phyloP scores from a whole-genome alignment of 371 early-diverging fungal genomes.

The Mucor ambiguus region DNA sequence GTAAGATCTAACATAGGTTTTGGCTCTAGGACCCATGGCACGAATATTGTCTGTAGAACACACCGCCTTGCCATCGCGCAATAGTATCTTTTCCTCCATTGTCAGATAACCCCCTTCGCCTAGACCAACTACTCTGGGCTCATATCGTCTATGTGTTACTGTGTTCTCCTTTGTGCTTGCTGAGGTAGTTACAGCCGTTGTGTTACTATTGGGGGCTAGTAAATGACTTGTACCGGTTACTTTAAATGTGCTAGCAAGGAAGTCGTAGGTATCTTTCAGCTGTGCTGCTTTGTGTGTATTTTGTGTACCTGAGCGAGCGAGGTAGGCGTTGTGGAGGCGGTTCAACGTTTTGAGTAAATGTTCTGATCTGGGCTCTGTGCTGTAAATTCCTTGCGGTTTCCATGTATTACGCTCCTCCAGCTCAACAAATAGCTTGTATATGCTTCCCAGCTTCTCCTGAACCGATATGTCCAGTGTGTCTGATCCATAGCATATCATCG shows the following conservation, averaged over 20 bases:
- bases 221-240: conserved; percentile 1
- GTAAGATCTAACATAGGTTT: conserved; percentile 15
- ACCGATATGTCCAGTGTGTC: conserved; percentile 7
- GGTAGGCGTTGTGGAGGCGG: not conserved
- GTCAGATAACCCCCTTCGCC: conserved; percentile 9
- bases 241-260: conserved; percentile 1
- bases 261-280: not conserved
- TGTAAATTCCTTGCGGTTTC: conserved; percentile 26
- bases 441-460: conserved; percentile 3
- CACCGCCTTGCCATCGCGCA: conserved; percentile 5
- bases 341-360: conserved; percentile 7
- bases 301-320: not conserved
- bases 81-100: conserved; percentile 7
- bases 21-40: conserved; percentile 9
- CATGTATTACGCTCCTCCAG: conserved; percentile 21
- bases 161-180: not conserved
- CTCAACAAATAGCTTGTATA: conserved; percentile 15
- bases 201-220: not conserved
- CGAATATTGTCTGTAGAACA: conserved; percentile 15
- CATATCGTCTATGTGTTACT: not conserved
- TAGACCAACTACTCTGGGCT: not conserved
- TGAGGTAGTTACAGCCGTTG: not conserved
- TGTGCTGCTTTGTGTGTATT: not conserved
- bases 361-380: not conserved
- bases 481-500: conserved; percentile 4